phyloP scores from a whole-genome alignment of 768 basidiomycete species.

The Collybiopsis luxurians region DNA sequence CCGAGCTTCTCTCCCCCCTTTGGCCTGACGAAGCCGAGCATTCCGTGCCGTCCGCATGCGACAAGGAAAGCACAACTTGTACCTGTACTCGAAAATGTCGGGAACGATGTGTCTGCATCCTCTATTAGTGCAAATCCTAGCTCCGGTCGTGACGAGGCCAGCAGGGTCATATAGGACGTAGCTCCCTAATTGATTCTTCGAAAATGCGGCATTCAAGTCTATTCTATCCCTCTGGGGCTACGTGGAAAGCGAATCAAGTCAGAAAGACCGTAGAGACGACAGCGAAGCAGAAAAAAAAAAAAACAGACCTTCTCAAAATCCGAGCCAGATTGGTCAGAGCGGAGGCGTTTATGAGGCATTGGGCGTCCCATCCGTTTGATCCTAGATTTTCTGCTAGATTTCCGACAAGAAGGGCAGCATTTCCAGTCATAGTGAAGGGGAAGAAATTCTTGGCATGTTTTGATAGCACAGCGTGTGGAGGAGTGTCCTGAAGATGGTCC shows the following conservation, averaged over 20 bases:
- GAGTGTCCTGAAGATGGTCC: background rate
- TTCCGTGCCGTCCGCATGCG: background rate
- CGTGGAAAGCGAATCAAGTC: no score
- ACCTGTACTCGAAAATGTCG: background rate
- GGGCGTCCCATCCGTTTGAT: background rate
- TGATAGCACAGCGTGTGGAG: background rate
- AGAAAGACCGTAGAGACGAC: background rate
- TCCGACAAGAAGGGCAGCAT: background rate
- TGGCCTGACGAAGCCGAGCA: background rate
- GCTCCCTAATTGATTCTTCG: background rate
- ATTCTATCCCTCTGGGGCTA: no score
- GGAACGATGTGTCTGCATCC: slow-evolving; percentile 4
- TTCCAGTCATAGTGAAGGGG: background rate
- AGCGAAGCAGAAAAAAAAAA: background rate
- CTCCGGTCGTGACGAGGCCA: background rate
- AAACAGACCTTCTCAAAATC: background rate
- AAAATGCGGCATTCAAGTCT: no score
- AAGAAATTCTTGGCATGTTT: background rate
- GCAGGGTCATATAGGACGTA: background rate
- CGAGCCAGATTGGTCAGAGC: background rate
- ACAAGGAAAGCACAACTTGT: background rate
- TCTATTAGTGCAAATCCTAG: background rate
- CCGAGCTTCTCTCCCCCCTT: background rate
- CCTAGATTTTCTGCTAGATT: background rate
- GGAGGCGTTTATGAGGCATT: no score